Evolutionary conservation across 768 basidiomycete species (phyloP).

Genomic region (Mycena venus): DNA sequence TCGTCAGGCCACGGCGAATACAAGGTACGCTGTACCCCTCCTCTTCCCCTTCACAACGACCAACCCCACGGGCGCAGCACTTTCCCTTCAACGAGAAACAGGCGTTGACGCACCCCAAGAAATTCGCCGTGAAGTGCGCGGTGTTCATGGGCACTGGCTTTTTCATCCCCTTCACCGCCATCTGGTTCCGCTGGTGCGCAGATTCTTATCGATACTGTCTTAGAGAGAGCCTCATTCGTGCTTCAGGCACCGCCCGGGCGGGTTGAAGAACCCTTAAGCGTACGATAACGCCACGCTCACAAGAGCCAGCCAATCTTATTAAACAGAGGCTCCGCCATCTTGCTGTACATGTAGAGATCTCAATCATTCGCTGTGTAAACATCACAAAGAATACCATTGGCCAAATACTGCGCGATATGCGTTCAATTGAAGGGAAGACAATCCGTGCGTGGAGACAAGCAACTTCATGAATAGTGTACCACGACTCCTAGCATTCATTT

Average conservation of each 20-base stretch:
- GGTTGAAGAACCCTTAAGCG: conserved; percentile 32
- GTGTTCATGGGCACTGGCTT: conserved; percentile 32
- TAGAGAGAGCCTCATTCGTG: not conserved
- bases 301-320: not conserved
- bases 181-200: conserved; percentile 34
- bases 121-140: conserved; percentile 19
- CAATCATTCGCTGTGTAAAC: not conserved
- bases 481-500: too few relatives aligned
- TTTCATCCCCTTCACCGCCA: conserved; percentile 32
- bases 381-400: not conserved
- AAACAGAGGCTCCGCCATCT: not conserved
- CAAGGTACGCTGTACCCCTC: conserved; percentile 6
- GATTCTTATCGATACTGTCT: not conserved
- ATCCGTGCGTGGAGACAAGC: not conserved
- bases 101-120: conserved; percentile 18
- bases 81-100: conserved; percentile 32
- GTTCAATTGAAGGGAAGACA: too few relatives aligned
- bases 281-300: not conserved
- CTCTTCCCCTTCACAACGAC: not conserved
- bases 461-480: too few relatives aligned
- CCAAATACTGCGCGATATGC: too few relatives aligned
- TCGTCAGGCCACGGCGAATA: conserved; percentile 34
- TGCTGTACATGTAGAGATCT: conserved; percentile 16
- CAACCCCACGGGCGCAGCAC: conserved; percentile 5
- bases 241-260: conserved; percentile 26